Evolutionary conservation across 2,329 filamentous ascomycete genomes (phyloP), one percentile per base, ranked within the genome.

Genomic region (Venturia pyrina): DNA sequence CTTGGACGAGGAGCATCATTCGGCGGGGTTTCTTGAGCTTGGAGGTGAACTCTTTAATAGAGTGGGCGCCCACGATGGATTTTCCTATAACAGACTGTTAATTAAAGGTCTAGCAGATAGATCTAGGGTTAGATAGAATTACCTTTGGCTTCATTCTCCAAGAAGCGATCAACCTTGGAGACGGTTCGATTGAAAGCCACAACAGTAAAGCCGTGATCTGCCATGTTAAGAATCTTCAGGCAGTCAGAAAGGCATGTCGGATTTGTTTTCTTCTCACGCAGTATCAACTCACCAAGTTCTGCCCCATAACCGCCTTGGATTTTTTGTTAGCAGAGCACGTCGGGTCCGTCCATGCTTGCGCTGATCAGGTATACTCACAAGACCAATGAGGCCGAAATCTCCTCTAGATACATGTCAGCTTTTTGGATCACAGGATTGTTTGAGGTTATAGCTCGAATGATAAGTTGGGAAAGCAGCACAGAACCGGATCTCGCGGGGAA

Each of bases 1-100:
- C 95, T 89, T 97, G 96, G 82, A 99, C 95, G 72, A 99, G 89
- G 75, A 99, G 87, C 95, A 99, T 99, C 81, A 99, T 87, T 75
- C 93, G 90, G 75, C 95, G 91, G 75, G 95, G 95, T 75, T 86
- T 91, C 91, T 98, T 98, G 78, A 43, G 28, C 21, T 97, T 97
- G 80, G 86, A 81, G 76, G 93, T 87, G 78, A 99, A 97, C 81
- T 99, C 95, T 84, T 96, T 86, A 78, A 91, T 89, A 75, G 88
- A 90, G 83, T 96, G 89, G 74, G 95, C 93, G 78, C 95, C 95
- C 71, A 97, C 87, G 73, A 99, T 89, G 74, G 91, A 89, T 86
- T 96, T 97, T 84, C 93, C 46, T 46, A 46, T 17, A 4, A 19
- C 43, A 7, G 43, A 3, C n/a, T 46, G 15, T 19, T n/a, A 19